phyloP scores from a whole-genome alignment of 305 asterid genomes.

The Petunia hybrid region DNA sequence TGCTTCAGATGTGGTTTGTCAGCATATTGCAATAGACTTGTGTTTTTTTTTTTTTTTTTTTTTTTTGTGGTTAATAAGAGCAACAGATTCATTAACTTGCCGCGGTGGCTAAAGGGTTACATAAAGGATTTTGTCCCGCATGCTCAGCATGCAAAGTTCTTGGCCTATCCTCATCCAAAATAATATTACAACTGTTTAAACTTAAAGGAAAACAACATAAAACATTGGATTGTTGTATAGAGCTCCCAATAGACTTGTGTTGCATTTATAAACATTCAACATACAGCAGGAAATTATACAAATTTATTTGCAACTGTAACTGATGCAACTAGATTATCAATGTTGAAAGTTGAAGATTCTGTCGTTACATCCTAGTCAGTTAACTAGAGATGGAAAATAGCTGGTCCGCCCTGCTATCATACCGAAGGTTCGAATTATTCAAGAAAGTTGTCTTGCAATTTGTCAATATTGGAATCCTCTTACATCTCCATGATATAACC shows the following conservation, averaged over 20 bases:
- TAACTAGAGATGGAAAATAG: conserved; percentile 23
- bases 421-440: conserved; percentile 18
- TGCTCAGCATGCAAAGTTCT: no score
- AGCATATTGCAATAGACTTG: conserved; percentile 6
- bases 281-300: background rate
- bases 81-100: no score
- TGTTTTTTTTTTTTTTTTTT: no score
- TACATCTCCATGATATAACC: background rate
- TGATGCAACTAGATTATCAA: background rate
- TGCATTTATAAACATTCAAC: conserved; percentile 3
- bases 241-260: background rate
- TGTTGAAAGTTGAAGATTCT: background rate
- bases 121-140: no score
- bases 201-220: no score
- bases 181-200: no score
- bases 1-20: background rate
- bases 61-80: no score
- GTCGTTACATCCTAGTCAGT: background rate
- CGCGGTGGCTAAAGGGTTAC: no score
- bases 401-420: conserved; percentile 14
- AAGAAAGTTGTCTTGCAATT: background rate
- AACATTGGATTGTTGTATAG: no score
- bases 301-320: background rate
- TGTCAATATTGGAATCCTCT: background rate
- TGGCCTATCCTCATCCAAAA: no score